Conservation (phyloP, 805 yeast genomes). For the Suhomyces faveliae region DNA sequence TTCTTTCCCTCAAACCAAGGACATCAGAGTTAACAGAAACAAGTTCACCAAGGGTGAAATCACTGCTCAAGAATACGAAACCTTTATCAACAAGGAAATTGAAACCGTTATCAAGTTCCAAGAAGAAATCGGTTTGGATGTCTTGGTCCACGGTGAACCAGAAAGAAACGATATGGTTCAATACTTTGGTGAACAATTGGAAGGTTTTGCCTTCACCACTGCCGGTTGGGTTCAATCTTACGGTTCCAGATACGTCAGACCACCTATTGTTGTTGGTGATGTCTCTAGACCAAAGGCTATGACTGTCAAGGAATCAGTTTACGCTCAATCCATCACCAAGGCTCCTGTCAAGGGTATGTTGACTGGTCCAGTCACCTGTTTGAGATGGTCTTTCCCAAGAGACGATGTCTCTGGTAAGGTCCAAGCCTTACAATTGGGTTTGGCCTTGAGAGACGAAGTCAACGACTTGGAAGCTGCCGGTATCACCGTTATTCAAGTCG, state of each 20-base stretch:
- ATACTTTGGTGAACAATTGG: slow-evolving; percentile 98
- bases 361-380: slow-evolving; percentile 99
- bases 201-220: slow-evolving; percentile 97
- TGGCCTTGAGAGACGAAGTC: slow-evolving; percentile 98
- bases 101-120: slow-evolving; percentile 96
- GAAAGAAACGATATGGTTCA: slow-evolving; percentile 99
- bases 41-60: slow-evolving; percentile 96
- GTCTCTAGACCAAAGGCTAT: slow-evolving; percentile 97
- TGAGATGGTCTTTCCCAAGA: slow-evolving; percentile 99
- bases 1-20: slow-evolving; percentile 99
- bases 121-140: slow-evolving; percentile 98
- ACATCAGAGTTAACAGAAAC: slow-evolving; percentile 97
- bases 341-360: slow-evolving; percentile 99
- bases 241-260: slow-evolving; percentile 99
- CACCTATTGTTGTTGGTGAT: slow-evolving; percentile 99
- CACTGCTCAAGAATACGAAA: slow-evolving; percentile 91
- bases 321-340: slow-evolving; percentile 93
- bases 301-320: slow-evolving; percentile 99
- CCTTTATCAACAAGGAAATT: slow-evolving; percentile 95
- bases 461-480: slow-evolving; percentile 98
- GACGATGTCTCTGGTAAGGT: slow-evolving; percentile 90
- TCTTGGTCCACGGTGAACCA: slow-evolving; percentile 99
- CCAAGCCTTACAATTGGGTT: slow-evolving; percentile 95
- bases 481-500: slow-evolving; percentile 96
- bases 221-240: slow-evolving; percentile 99